A percentile compares a stretch with the other conserved stretches of the same genome.
Evolutionary conservation across 148 eudicot genomes (phyloP).

Genomic region (Arctostaphylos glauca): DNA sequence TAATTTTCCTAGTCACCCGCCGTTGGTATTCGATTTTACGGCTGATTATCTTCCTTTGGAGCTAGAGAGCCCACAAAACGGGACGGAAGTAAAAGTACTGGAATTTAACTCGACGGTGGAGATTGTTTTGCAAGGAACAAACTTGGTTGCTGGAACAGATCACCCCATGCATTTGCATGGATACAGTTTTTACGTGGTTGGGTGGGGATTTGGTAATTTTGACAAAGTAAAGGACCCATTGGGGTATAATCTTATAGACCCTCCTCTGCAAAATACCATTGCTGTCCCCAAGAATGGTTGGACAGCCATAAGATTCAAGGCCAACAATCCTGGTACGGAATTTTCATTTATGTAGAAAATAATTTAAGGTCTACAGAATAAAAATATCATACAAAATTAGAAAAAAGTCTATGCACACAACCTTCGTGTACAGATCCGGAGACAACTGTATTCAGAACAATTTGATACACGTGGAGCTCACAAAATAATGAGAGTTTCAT

Average conservation of each 20-base stretch:
- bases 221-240: slow-evolving; percentile 18
- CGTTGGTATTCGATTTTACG: slow-evolving; percentile 15
- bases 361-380: neutral
- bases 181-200: slow-evolving; percentile 19
- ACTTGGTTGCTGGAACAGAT: slow-evolving; percentile 16
- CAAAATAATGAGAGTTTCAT: too few species aligned
- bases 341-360: neutral
- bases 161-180: slow-evolving; percentile 33
- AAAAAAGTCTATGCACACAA: too few species aligned
- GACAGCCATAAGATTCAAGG: slow-evolving; percentile 18
- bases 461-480: too few species aligned
- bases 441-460: too few species aligned
- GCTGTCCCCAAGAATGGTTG: slow-evolving; percentile 25
- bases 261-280: slow-evolving; percentile 19
- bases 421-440: neutral
- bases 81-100: slow-evolving; percentile 13
- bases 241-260: slow-evolving; percentile 18
- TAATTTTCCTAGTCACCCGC: slow-evolving; percentile 16
- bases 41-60: neutral
- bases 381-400: too few species aligned
- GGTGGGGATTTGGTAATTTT: slow-evolving; percentile 21
- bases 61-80: neutral
- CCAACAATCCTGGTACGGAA: slow-evolving; percentile 15
- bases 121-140: slow-evolving; percentile 24
- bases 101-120: slow-evolving; percentile 18